phyloP scores from a whole-genome alignment of 148 eudicot species.

The Chenopodium berlandieri region DNA sequence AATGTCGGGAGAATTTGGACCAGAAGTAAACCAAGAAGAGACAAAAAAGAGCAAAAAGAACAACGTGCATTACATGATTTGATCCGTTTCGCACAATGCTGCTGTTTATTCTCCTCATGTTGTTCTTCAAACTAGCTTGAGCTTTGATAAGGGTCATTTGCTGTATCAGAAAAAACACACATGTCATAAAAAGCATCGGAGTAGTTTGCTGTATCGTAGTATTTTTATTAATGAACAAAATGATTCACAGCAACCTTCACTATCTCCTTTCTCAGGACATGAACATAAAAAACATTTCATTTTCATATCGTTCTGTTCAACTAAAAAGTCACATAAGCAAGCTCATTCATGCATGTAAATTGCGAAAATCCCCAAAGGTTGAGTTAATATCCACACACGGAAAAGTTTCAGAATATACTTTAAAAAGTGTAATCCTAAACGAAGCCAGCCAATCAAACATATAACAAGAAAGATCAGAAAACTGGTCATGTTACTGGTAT shows the following conservation, averaged over 20 bases:
- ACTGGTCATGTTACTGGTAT: not conserved
- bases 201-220: too few species aligned
- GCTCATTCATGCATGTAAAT: not conserved
- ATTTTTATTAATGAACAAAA: too few species aligned
- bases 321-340: not conserved
- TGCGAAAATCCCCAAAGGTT: not conserved
- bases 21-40: conserved; percentile 67
- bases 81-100: conserved; percentile 76
- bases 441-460: not conserved
- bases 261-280: not conserved
- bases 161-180: conserved; percentile 38
- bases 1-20: conserved; percentile 63
- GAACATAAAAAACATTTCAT: not conserved
- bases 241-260: not conserved
- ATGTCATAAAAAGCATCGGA: too few species aligned
- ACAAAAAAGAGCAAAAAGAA: conserved; percentile 66
- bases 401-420: not conserved
- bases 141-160: conserved; percentile 86
- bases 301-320: not conserved
- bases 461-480: not conserved
- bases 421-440: not conserved
- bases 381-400: not conserved
- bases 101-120: conserved; percentile 84
- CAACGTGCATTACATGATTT: conserved; percentile 73
- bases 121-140: conserved; percentile 90